Evolutionary conservation across 169 alveolate species (phyloP), one percentile per base, ranked within the genome.

Genomic region (Cryptosporidium xiaoi): DNA sequence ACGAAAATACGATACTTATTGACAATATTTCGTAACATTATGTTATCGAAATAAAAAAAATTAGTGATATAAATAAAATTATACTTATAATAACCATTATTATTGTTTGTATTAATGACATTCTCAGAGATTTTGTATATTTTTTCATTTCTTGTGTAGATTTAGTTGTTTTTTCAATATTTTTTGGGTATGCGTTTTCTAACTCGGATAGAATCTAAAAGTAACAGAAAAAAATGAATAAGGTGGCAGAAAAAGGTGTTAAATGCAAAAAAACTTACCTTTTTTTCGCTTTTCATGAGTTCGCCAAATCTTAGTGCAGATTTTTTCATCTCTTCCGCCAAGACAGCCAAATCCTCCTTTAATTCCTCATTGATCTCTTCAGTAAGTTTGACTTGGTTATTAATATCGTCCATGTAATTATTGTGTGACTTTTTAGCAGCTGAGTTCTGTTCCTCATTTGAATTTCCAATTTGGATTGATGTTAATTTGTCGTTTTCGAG

Each of bases 271-370:
- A 56, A 55, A 77, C 87, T 40, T 60, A 77, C 87, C 64, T 77
- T 44, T 60, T 60, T 77, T 60, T 77, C 87, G 8, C n/a, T 60
- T 44, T 56, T 44, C 51, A 77, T 46, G 53, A 77, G 40, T 62
- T 77, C 64, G 24, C 66, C 64, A 40, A 77, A 77, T 60, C 48
- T 77, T 12, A 77, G 51, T 2, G 87, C 87, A 24, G 87, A 77
- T 18, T 36, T 18, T 50, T 77, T 77, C 87, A 77, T 77, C 64
- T 58, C 87, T 15, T 56, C 44, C 5, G 87, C 87, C 27, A 77
- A 40, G 53, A 13, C 64, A 24, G 36, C 56, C 46, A 77, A 62
- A 56, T 77, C 87, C 7, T 60, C 71, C 64, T 77, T 77, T 7
- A 77, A 29, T 24, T 60, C 44, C 2, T 77, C 77, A 40, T 77